Evolutionary conservation across 169 alveolate species (phyloP).

Genomic region (Plasmodium gonderi): DNA sequence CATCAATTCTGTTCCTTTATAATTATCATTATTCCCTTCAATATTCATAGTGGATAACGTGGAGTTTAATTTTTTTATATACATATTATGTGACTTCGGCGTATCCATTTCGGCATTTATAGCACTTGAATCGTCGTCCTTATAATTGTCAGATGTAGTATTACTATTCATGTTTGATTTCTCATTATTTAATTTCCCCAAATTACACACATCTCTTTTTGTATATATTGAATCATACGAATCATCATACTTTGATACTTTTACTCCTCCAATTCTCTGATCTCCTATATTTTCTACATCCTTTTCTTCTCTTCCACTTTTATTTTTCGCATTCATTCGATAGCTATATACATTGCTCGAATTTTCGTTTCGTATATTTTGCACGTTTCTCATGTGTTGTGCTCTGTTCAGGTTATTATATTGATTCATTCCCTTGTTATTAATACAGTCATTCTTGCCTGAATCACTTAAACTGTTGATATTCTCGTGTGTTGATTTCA

Average conservation of each 20-base stretch:
- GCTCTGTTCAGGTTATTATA: neutral
- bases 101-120: neutral
- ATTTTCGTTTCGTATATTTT: neutral
- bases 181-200: neutral
- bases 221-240: neutral
- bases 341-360: neutral
- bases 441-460: neutral
- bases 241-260: neutral
- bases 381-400: neutral
- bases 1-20: neutral
- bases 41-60: slow-evolving; percentile 56
- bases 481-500: neutral
- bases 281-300: neutral
- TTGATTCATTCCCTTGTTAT: neutral
- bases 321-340: neutral
- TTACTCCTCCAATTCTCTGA: neutral
- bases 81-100: neutral
- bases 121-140: neutral
- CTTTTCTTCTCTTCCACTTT: neutral
- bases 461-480: neutral
- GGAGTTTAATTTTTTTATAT: slow-evolving; percentile 29
- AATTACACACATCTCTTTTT: neutral
- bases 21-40: slow-evolving; percentile 13
- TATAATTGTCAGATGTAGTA: neutral
- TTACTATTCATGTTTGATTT: neutral